Conservation (phyloP, 768 basidiomycete genomes). For the Kockovaella imperatae region DNA sequence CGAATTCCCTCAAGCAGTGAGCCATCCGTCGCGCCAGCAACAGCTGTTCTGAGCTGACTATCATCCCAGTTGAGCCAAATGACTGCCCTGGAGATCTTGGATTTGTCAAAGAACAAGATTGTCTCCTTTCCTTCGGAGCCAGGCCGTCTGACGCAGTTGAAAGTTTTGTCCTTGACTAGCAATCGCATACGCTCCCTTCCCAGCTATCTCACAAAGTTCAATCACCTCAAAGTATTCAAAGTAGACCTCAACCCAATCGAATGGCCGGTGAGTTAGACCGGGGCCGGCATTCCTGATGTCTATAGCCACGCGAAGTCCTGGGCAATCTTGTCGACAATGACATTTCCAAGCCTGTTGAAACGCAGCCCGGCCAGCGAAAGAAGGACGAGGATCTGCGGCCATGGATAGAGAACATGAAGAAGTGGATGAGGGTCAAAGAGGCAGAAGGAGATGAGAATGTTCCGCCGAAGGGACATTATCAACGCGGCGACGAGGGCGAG, state of each 20-base stretch:
- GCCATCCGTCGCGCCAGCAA: constrained; percentile 40
- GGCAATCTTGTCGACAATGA: constrained; percentile 25
- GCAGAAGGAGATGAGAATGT: constrained; percentile 26
- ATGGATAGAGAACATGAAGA: constrained; percentile 65
- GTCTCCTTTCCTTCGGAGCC: constrained; percentile 68
- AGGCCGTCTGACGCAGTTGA: constrained; percentile 66
- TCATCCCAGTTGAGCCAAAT: constrained; percentile 65
- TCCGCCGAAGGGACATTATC: constrained; percentile 16
- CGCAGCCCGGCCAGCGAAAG: constrained; percentile 2
- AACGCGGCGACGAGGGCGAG: constrained; percentile 12
- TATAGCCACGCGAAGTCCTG: constrained; percentile 36
- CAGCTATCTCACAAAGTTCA: constrained; percentile 65
- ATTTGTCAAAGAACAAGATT: constrained; percentile 88
- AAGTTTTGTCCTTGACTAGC: constrained; percentile 79
- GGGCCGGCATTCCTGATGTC: neutral
- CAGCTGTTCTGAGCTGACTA: neutral
- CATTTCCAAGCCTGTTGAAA: constrained; percentile 1
- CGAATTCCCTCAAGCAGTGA: constrained; percentile 76
- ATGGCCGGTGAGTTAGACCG: constrained; percentile 57
- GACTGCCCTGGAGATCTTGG: constrained; percentile 83
- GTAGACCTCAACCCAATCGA: constrained; percentile 86
- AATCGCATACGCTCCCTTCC: constrained; percentile 79
- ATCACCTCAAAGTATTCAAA: constrained; percentile 66
- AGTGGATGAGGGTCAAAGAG: constrained; percentile 60
- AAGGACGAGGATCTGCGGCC: constrained; percentile 55